phyloP scores from a whole-genome alignment of 2,329 filamentous ascomycete genomes.

The Furcasterigmium sp. region DNA sequence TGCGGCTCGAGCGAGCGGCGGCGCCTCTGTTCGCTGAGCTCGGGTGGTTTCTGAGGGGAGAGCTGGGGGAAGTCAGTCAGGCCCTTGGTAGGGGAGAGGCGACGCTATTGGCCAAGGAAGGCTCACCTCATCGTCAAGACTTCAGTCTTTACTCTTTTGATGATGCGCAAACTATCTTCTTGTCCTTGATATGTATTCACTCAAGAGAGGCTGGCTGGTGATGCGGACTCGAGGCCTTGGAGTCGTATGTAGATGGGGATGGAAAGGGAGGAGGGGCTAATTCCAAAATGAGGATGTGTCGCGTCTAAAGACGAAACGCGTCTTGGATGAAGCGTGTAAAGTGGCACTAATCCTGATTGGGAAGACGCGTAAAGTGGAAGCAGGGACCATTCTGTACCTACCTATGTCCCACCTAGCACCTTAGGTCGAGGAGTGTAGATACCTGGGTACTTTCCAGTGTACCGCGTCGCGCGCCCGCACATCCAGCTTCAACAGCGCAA shows the following conservation, averaged over 20 bases:
- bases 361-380: conserved; percentile 18
- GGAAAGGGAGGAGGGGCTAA: conserved; percentile 3
- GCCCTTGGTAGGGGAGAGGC: background rate
- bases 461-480: background rate
- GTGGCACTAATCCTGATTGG: conserved; percentile 28
- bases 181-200: background rate
- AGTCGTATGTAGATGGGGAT: conserved; percentile 4
- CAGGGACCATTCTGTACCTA: too few relatives aligned
- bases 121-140: conserved; percentile 24
- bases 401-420: too few relatives aligned
- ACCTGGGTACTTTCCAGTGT: conserved; percentile 4
- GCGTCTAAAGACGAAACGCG: conserved; percentile 8
- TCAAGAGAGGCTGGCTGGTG: conserved; percentile 7
- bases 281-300: conserved; percentile 7
- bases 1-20: conserved; percentile 44
- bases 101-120: background rate
- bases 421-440: too few relatives aligned
- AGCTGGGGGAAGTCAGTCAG: conserved; percentile 45
- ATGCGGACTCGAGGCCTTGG: background rate
- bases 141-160: background rate
- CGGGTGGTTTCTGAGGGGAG: conserved; percentile 75
- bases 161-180: background rate
- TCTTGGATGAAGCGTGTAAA: conserved; percentile 33
- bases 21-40: conserved; percentile 77
- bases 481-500: background rate